Evolutionary conservation across 495 filamentous ascomycete species (phyloP).

Genomic region (Penicillium longicatenatum): DNA sequence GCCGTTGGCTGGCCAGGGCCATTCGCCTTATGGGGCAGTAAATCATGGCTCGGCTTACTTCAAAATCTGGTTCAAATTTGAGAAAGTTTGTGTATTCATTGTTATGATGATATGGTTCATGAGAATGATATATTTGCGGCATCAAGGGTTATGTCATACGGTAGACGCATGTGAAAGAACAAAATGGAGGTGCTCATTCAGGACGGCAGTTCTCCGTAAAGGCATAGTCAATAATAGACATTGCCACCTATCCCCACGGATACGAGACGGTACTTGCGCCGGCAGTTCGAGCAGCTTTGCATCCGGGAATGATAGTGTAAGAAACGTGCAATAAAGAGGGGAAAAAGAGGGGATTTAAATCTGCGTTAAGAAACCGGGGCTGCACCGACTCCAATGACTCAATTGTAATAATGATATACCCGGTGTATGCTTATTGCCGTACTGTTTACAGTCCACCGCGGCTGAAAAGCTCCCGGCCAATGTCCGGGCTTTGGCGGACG

Average conservation of each 20-base stretch:
- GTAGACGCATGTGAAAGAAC: background rate
- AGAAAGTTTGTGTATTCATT: background rate
- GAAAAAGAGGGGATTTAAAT: background rate
- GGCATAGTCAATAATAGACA: background rate
- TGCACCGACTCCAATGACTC: background rate
- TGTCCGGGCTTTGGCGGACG: constrained; percentile 46
- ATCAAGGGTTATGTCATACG: background rate
- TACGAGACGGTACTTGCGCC: background rate
- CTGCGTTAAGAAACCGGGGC: background rate
- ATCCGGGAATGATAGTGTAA: background rate
- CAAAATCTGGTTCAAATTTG: background rate
- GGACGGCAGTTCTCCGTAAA: background rate
- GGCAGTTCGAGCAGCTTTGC: background rate
- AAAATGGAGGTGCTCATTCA: background rate
- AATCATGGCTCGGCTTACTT: background rate
- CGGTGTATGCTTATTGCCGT: background rate
- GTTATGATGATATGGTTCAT: constrained; percentile 1
- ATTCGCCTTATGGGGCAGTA: background rate
- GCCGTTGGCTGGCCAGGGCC: background rate
- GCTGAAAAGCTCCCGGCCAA: constrained; percentile 47
- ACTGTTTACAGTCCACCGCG: constrained; percentile 16
- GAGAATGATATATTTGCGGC: background rate
- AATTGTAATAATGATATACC: background rate
- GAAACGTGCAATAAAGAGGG: too few relatives aligned
- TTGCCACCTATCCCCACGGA: background rate